phyloP scores from a whole-genome alignment of 441 rosid genomes.

The Erysimum pusillum region DNA sequence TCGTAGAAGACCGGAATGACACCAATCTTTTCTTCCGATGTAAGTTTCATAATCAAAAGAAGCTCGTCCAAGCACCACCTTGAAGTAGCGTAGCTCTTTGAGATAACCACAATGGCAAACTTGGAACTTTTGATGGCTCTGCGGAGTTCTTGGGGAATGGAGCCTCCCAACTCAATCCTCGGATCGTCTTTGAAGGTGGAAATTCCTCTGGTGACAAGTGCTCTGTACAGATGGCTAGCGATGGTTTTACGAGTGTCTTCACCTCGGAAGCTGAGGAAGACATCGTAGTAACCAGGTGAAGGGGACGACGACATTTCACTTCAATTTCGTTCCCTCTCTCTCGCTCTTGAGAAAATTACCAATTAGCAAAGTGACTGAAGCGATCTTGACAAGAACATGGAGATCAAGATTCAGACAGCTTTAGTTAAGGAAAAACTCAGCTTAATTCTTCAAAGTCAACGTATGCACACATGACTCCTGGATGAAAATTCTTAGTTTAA shows the following conservation, averaged over 20 bases:
- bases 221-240: constrained; percentile 21
- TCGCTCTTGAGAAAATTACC: not conserved
- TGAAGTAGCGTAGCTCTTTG: constrained; percentile 18
- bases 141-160: not conserved
- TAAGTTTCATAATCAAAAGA: constrained; percentile 1
- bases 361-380: too few relatives aligned
- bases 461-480: not conserved
- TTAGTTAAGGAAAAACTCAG: too few relatives aligned
- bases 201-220: not conserved
- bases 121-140: constrained; percentile 26
- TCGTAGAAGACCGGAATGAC: constrained; percentile 30
- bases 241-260: constrained; percentile 30
- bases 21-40: too few relatives aligned
- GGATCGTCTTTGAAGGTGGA: constrained; percentile 9
- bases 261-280: constrained; percentile 41
- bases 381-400: not conserved
- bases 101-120: constrained; percentile 28
- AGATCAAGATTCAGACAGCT: not conserved
- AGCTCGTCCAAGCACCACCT: constrained; percentile 39
- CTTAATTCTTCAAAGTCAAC: too few relatives aligned
- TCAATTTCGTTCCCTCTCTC: not conserved
- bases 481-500: not conserved
- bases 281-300: constrained; percentile 2
- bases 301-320: not conserved
- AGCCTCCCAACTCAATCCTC: not conserved